Evolutionary conservation across 495 filamentous ascomycete species (phyloP).

Genomic region (Neohortaea acidophila): DNA sequence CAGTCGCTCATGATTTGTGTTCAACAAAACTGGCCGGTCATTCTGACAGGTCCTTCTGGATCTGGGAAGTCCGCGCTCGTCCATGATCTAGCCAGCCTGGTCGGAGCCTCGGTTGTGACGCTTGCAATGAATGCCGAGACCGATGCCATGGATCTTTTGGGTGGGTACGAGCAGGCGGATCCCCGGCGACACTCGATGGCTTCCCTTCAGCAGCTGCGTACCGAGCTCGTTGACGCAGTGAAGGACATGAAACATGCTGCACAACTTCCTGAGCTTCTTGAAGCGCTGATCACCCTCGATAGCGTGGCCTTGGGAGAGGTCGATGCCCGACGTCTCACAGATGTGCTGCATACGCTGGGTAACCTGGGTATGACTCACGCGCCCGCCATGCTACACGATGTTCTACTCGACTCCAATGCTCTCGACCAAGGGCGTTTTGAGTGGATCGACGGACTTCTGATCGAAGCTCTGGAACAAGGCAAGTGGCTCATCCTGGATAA

Average conservation of each 20-base stretch:
- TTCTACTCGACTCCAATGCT: background rate
- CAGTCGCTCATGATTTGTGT: slow-evolving; percentile 82
- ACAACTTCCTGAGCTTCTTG: background rate
- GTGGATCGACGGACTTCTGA: slow-evolving; percentile 87
- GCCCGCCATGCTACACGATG: background rate
- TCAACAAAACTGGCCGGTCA: slow-evolving; percentile 71
- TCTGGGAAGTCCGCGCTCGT: slow-evolving; percentile 74
- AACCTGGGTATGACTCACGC: no score
- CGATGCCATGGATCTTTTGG: slow-evolving; percentile 92
- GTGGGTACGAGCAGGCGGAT: slow-evolving; percentile 91
- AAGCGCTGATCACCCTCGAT: background rate
- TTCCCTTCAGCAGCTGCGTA: slow-evolving; percentile 38
- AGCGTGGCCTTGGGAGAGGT: no score
- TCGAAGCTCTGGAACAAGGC: slow-evolving; percentile 71
- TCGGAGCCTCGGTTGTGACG: slow-evolving; percentile 56
- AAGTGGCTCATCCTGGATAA: slow-evolving; percentile 92
- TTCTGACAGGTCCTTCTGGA: slow-evolving; percentile 73
- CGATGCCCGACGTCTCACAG: no score
- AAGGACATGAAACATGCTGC: background rate
- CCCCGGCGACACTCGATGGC: slow-evolving; percentile 48
- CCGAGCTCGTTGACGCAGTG: no score
- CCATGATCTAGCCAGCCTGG: slow-evolving; percentile 57
- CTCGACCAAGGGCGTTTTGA: slow-evolving; percentile 69
- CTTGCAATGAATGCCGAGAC: slow-evolving; percentile 82
- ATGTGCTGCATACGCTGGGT: no score